Evolutionary conservation across 306 rosid species (phyloP), one percentile per base, ranked within the genome.

Genomic region (Oxytropis ochrocephala): DNA sequence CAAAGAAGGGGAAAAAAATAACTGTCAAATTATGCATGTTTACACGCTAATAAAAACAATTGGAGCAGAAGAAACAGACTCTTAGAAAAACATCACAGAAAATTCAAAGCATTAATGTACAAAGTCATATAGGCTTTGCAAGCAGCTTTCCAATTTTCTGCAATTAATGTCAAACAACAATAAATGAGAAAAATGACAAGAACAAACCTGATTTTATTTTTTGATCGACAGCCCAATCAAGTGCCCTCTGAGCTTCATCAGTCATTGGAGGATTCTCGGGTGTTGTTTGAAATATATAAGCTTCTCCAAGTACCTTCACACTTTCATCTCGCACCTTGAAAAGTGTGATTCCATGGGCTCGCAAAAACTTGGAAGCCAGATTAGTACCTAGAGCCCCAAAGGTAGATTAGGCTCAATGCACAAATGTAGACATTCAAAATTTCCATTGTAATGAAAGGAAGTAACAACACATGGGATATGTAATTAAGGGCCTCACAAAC

Each of bases 141-240:
- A 63, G 21, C 30, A 68, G 70, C 52, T 41, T n/a, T 67, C 35
- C 18, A 19, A 47, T 43, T 51, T 19, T 67, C 18, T 11, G 41
- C 6, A 51, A 62, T 7, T 54, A 17, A 60, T n/a, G 38, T 10
- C 16, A 27, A 51, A 19, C 12, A 73, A 74, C 8, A 35, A 19
- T 19, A 74, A 59, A 57, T 51, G 12, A 74, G 54, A 57, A 67
- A 75, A 49, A 27, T 3, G 27, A 66, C 67, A 51, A 62, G 59
- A 76, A 80, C 54, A 2, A 65, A 88, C 97, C 93, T 51, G 88
- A 84, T 63, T 83, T 82, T n/a, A 83, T 3, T 61, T 80, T 85
- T 55, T 75, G 62, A 58, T 88, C 89, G 74, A 85, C 66, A 60
- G 93, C 97, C 88, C 85, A 82, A 79, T 91, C 97, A 60, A 91